Percentiles rank a stretch among this genome's conserved stretches.
Conservation (phyloP, 163 green algal species). For the Coccomyxa subellipsoidea region DNA sequence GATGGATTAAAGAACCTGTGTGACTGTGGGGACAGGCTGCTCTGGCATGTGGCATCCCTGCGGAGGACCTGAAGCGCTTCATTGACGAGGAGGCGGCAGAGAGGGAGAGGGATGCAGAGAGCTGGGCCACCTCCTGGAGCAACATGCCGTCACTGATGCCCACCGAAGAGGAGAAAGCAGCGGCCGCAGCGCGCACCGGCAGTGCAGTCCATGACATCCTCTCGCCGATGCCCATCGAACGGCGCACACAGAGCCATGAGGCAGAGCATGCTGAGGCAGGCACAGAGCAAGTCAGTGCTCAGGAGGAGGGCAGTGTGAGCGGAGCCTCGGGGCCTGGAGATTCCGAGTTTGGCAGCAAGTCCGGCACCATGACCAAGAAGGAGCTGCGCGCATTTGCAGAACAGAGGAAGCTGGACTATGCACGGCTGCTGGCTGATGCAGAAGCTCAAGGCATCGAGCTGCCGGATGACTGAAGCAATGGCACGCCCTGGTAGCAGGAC, state of each 20-base stretch:
- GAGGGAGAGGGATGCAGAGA: background rate
- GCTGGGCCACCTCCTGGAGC: background rate
- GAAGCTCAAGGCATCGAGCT: background rate
- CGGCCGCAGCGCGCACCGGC: background rate
- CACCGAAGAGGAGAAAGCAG: background rate
- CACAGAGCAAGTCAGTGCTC: background rate
- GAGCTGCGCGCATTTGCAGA: background rate
- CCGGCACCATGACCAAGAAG: background rate
- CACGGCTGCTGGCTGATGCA: background rate
- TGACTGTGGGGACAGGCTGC: background rate
- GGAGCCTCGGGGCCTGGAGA: background rate
- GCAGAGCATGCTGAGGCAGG: background rate
- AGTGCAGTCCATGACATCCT: background rate
- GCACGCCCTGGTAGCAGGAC: background rate
- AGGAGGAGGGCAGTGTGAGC: background rate
- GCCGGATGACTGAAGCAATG: slow-evolving; percentile 2
- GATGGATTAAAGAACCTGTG: background rate
- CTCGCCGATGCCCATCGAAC: background rate
- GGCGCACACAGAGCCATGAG: background rate
- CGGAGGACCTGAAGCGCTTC: background rate
- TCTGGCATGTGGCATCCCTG: background rate
- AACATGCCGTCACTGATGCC: background rate
- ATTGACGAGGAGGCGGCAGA: background rate
- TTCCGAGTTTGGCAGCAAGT: background rate
- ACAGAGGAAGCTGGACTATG: background rate